These are phyloP conservation scores for Trichoderma arundinaceum DNA, from an alignment of 2,329 filamentous ascomycete species.

Conservation along the genomic window DNA sequence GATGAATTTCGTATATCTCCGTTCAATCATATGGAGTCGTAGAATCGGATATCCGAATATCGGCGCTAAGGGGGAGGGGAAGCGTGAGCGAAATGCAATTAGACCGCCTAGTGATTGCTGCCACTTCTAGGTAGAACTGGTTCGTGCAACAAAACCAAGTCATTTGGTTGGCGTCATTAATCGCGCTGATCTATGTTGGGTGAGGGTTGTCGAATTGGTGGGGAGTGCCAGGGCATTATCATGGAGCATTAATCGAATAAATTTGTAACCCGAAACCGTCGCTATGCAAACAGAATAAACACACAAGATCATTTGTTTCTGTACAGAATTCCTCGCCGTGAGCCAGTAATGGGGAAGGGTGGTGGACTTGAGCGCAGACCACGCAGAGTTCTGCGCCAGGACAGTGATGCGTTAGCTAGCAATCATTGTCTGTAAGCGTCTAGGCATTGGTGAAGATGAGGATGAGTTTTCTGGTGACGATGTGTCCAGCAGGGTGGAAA, in stretches of 20 bases:
- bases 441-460: constrained; percentile 55
- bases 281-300: constrained; percentile 48
- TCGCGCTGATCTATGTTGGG: constrained; percentile 6
- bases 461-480: constrained; percentile 61
- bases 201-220: constrained; percentile 11
- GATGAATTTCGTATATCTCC: neutral
- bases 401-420: constrained; percentile 51
- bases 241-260: constrained; percentile 34
- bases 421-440: constrained; percentile 68
- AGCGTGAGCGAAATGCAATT: constrained; percentile 14
- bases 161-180: constrained; percentile 10
- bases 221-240: constrained; percentile 17
- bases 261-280: constrained; percentile 40
- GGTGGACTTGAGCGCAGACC: neutral
- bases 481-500: constrained; percentile 55
- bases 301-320: constrained; percentile 35
- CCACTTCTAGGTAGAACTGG: neutral
- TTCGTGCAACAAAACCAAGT: neutral
- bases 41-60: constrained; percentile 10
- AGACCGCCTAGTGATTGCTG: constrained; percentile 4
- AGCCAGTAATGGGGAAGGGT: neutral
- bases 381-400: neutral
- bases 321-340: constrained; percentile 37
- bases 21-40: constrained; percentile 14
- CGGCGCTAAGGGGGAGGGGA: neutral